Conservation (phyloP, 2,329 filamentous ascomycete species). For the Claviceps fusiformis region DNA sequence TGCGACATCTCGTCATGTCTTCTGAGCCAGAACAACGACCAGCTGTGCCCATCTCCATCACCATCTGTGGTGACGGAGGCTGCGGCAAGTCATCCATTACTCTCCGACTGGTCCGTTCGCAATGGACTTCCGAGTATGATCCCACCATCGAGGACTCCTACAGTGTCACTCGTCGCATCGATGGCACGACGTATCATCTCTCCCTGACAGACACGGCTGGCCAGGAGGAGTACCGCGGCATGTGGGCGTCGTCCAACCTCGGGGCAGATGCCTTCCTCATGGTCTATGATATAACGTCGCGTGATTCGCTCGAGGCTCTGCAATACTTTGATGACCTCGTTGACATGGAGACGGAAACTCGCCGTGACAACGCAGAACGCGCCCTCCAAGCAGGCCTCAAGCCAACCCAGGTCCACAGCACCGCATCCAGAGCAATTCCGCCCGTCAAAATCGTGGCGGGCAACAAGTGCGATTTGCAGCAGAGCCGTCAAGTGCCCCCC, state of each 20-base stretch:
- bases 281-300: slow-evolving; percentile 74
- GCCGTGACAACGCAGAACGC: slow-evolving; percentile 46
- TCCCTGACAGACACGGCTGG: slow-evolving; percentile 72
- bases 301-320: slow-evolving; percentile 54
- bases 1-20: neutral
- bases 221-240: slow-evolving; percentile 80
- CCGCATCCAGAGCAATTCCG: slow-evolving; percentile 28
- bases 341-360: slow-evolving; percentile 65
- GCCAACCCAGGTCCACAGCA: slow-evolving; percentile 19
- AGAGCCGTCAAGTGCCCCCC: slow-evolving; percentile 54
- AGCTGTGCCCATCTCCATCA: slow-evolving; percentile 54
- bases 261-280: slow-evolving; percentile 71
- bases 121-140: slow-evolving; percentile 77
- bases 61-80: slow-evolving; percentile 75
- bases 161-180: slow-evolving; percentile 65
- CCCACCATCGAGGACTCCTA: slow-evolving; percentile 77
- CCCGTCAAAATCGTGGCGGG: slow-evolving; percentile 75
- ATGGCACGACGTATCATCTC: slow-evolving; percentile 69
- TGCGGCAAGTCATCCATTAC: slow-evolving; percentile 80
- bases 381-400: slow-evolving; percentile 30
- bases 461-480: slow-evolving; percentile 74
- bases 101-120: slow-evolving; percentile 63
- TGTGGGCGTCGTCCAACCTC: slow-evolving; percentile 71
- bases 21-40: slow-evolving; percentile 8
- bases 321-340: slow-evolving; percentile 73